Evolutionary conservation across 768 basidiomycete genomes (phyloP).

Genomic region (Boletus rufocinnamomeus): DNA sequence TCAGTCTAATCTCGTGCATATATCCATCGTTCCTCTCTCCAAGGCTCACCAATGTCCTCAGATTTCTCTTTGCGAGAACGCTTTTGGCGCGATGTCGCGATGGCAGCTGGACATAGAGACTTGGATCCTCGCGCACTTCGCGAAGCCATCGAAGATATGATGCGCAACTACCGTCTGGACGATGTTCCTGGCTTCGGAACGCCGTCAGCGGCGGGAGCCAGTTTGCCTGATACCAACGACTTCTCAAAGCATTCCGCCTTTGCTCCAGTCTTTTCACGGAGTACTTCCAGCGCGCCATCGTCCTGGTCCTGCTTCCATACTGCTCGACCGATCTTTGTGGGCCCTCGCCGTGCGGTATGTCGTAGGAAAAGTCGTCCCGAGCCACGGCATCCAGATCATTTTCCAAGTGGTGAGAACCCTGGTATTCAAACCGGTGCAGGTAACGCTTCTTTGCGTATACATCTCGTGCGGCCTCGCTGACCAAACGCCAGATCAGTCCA

Average conservation of each 20-base stretch:
- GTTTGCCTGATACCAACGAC: constrained; percentile 10
- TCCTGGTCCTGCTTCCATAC: constrained; percentile 3
- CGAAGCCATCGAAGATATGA: constrained; percentile 27
- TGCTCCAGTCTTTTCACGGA: constrained; percentile 22
- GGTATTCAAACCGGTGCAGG: constrained; percentile 22
- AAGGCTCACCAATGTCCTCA: constrained; percentile 15
- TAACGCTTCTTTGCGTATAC: constrained; percentile 6
- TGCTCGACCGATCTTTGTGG: constrained; percentile 17
- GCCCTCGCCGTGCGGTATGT: constrained; percentile 9
- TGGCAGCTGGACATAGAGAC: constrained; percentile 7
- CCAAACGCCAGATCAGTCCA: constrained; percentile 10
- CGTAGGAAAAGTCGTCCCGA: constrained; percentile 10
- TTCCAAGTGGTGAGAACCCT: constrained; percentile 24
- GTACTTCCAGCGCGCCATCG: not conserved
- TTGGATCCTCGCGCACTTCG: constrained; percentile 16
- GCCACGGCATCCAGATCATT: constrained; percentile 12
- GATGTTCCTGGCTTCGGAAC: constrained; percentile 22
- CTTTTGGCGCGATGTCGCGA: constrained; percentile 29
- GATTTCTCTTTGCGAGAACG: constrained; percentile 21
- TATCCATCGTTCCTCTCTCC: not conserved
- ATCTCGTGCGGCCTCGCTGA: constrained; percentile 5
- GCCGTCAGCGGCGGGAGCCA: not conserved
- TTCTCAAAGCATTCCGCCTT: constrained; percentile 23
- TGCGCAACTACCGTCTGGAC: constrained; percentile 24
- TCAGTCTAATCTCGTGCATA: constrained; percentile 4